phyloP scores from a whole-genome alignment of 108 stramenopile genomes.

The Aureococcus anophagefferens region DNA sequence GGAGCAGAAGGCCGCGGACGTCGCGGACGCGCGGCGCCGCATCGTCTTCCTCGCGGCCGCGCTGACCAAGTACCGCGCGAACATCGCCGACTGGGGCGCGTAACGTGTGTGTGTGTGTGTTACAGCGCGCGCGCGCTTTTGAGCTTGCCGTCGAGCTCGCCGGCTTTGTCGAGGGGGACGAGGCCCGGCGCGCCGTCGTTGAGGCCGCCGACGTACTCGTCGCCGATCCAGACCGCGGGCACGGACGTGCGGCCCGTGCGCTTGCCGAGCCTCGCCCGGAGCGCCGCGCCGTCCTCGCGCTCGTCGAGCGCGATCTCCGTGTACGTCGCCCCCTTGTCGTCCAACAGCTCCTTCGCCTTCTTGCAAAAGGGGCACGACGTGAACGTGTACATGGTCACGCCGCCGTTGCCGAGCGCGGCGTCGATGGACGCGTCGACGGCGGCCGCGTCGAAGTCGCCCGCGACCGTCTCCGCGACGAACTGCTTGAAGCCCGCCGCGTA shows the following conservation, averaged over 20 bases:
- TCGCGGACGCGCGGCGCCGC: too few species aligned
- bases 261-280: constrained; percentile 43
- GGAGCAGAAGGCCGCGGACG: too few species aligned
- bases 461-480: constrained; percentile 56
- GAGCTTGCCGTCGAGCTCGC: constrained; percentile 18
- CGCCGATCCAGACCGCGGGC: constrained; percentile 53
- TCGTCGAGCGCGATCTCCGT: constrained; percentile 46
- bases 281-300: constrained; percentile 46
- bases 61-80: too few species aligned
- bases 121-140: too few species aligned
- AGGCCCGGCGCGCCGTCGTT: constrained; percentile 56
- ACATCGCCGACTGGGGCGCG: too few species aligned
- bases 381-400: constrained; percentile 51
- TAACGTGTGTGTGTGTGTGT: too few species aligned
- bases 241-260: constrained; percentile 53
- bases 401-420: constrained; percentile 21
- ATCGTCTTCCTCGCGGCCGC: too few species aligned
- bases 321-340: constrained; percentile 41
- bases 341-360: constrained; percentile 52
- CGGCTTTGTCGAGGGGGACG: constrained; percentile 40
- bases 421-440: constrained; percentile 16
- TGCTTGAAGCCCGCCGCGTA: constrained; percentile 38
- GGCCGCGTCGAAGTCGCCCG: constrained; percentile 49
- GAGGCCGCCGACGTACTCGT: constrained; percentile 49
- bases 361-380: constrained; percentile 62